Evolutionary conservation across 2,329 filamentous ascomycete genomes (phyloP), one percentile per base, ranked within the genome.

Genomic region (Pseudogymnoascus sp.): DNA sequence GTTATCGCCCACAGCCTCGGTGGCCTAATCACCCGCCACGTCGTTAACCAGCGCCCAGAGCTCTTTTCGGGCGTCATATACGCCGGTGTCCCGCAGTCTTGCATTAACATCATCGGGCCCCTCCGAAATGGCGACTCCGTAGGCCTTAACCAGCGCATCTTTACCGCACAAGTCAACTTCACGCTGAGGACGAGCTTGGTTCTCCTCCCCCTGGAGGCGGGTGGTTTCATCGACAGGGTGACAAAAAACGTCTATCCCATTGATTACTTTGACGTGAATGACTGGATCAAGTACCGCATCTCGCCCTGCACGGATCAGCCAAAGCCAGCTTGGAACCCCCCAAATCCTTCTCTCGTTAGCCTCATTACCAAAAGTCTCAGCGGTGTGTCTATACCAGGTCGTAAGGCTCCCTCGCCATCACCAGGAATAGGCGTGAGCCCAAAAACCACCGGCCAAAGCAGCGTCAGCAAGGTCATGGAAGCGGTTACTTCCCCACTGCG

Each of bases 111-210:
- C 61, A 82, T 97, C 3, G 93, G 93, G 0, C 93, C 93, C 0
- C 75, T 97, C 11, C 87, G 93, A 36, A 93, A 96, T 69, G 93
- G 93, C n/a, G 93, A 97, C 72, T 90, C 93, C 17, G 92, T 97
- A 0, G 81, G 96, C 0, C 81, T 97, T 65, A 96, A 93, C 70
- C 92, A 92, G 66, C 90, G 91, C 68, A 88, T 97, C 0, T 81
- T 97, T 15, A 96, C 92, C 0, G 92, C 93, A 0, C 90, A 95
- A 72, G 93, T 96, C 69, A 96, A 96, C 76, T 96, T 97, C 71
- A 92, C 89, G 0, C 86, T 97, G 60, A 84, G 93, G 7, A 96
- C 92, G 0, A 93, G 87, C 44, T 97, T 90, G 71, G 86, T 87
- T 10, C 85, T 97, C 8, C 81, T 97, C 0, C 93, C 93, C 0